phyloP scores from a whole-genome alignment of 441 rosid species.

The Rhodomyrtus psidioides region DNA sequence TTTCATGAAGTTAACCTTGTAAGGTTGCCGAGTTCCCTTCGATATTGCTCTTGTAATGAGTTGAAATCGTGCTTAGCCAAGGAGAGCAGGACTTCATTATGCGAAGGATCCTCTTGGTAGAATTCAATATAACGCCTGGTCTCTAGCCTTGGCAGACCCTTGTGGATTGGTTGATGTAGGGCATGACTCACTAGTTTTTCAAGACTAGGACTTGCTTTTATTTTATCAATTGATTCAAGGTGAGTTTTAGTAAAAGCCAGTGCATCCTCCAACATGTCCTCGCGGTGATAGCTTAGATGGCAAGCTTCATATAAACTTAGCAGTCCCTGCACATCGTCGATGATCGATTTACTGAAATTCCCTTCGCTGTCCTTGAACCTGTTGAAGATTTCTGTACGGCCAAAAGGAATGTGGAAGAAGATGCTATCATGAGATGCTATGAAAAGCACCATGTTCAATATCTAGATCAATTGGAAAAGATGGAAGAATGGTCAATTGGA shows the following conservation, averaged over 20 bases:
- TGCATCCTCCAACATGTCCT: neutral
- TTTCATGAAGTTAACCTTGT: neutral
- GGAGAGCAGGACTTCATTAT: neutral
- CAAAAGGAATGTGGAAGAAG: neutral
- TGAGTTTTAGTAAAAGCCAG: neutral
- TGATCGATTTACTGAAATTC: neutral
- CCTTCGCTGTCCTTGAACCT: neutral
- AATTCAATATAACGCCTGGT: neutral
- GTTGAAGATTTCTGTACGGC: neutral
- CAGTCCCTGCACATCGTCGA: neutral
- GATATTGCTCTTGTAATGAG: neutral
- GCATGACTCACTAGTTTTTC: neutral
- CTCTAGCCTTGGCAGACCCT: neutral
- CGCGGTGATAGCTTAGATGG: neutral
- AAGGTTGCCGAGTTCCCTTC: neutral
- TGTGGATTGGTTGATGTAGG: neutral
- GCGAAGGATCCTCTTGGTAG: neutral
- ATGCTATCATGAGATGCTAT: neutral
- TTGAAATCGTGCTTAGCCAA: constrained; percentile 1
- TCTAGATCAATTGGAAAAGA: too few species aligned
- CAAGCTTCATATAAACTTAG: constrained; percentile 7
- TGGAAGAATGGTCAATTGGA: neutral
- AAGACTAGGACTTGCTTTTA: neutral
- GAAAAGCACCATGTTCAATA: neutral
- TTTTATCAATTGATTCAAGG: neutral